phyloP scores from a whole-genome alignment of 75 land plant genomes.

The Picea glauca region DNA sequence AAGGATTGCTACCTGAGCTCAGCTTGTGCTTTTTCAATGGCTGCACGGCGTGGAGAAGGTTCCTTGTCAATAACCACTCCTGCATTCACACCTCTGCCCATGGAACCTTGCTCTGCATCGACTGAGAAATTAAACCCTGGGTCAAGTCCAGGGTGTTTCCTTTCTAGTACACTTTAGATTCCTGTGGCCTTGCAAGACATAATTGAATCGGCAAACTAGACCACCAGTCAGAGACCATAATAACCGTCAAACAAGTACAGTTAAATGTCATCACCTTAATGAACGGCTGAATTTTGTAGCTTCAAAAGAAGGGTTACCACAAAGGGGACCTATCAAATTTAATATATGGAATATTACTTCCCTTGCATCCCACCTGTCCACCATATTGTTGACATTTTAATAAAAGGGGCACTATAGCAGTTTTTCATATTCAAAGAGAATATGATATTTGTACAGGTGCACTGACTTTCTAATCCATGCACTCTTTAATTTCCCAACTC shows the following conservation, averaged over 20 bases:
- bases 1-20: slow-evolving; percentile 64
- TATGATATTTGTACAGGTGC: too few relatives aligned
- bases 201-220: too few relatives aligned
- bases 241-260: too few relatives aligned
- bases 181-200: slow-evolving; percentile 76
- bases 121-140: slow-evolving; percentile 49
- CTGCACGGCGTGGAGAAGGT: slow-evolving; percentile 78
- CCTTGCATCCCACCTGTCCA: slow-evolving; percentile 22
- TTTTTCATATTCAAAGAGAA: too few relatives aligned
- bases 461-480: too few relatives aligned
- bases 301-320: slow-evolving; percentile 20
- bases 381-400: too few relatives aligned
- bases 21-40: slow-evolving; percentile 84
- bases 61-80: slow-evolving; percentile 56
- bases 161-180: slow-evolving; percentile 27
- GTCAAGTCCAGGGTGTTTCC: slow-evolving; percentile 30
- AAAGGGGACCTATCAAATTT: slow-evolving; percentile 75
- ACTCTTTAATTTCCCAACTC: too few relatives aligned
- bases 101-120: slow-evolving; percentile 92
- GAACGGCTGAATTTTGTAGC: too few relatives aligned
- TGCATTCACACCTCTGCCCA: slow-evolving; percentile 84
- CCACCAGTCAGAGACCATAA: too few relatives aligned
- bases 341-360: slow-evolving; percentile 66
- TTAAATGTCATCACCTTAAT: too few relatives aligned
- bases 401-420: too few relatives aligned